phyloP scores from a whole-genome alignment of 2,329 filamentous ascomycete genomes.

The Ophiostoma piceae region DNA sequence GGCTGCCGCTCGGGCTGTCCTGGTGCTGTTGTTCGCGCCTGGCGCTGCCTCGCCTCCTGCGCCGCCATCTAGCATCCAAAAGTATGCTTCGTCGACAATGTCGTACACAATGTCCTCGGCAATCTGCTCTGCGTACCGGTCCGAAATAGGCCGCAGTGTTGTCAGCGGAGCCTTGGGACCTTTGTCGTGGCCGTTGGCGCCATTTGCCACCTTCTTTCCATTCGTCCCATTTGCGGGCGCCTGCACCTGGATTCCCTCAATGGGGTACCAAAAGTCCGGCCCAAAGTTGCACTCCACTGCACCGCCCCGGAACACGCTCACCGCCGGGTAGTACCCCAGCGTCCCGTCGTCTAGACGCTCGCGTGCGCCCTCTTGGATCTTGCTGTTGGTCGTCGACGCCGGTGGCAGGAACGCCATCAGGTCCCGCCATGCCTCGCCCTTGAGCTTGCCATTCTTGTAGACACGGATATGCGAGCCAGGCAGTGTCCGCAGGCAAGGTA shows the following conservation, averaged over 20 bases:
- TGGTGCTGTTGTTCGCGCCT: background rate
- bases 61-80: conserved; percentile 51
- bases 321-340: conserved; percentile 90
- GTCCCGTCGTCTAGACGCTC: conserved; percentile 90
- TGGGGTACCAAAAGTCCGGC: conserved; percentile 85
- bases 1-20: conserved; percentile 8
- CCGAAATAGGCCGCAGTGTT: conserved; percentile 58
- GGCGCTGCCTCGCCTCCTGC: background rate
- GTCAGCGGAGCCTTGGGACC: conserved; percentile 19
- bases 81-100: conserved; percentile 89
- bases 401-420: conserved; percentile 88
- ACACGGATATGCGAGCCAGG: conserved; percentile 81
- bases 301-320: conserved; percentile 87
- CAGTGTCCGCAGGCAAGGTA: conserved; percentile 73
- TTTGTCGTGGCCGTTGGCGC: background rate
- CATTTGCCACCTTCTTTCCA: conserved; percentile 43
- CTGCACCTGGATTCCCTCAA: conserved; percentile 44
- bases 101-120: conserved; percentile 92
- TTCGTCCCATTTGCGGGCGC: conserved; percentile 33
- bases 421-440: conserved; percentile 84
- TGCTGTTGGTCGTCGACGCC: conserved; percentile 70
- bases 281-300: conserved; percentile 93
- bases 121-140: conserved; percentile 87
- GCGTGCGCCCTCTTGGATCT: conserved; percentile 66
- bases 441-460: conserved; percentile 83